Evolutionary conservation across 257 asterid species (phyloP), one percentile per base, ranked within the genome.

Genomic region (Catharanthus roseus): DNA sequence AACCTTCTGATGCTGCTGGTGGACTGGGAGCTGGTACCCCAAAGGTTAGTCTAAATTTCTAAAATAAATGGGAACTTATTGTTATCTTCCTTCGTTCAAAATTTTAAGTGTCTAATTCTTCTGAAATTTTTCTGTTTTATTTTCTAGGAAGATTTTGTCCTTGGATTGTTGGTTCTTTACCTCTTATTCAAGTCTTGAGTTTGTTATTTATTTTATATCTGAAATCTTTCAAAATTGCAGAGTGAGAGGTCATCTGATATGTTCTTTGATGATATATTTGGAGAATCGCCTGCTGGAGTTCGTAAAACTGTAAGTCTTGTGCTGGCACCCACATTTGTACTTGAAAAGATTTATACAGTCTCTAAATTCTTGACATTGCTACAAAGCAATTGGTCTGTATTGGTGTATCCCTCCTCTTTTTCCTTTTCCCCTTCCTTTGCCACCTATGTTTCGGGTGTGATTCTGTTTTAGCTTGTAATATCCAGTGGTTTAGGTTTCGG

Each of bases 1-100:
- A 75, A 79, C 75, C 82, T 41, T 70, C 83, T 75, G 93, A 88
- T 74, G 76, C 89, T 77, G 90, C 89, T 77, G 90, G 86, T 15
- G 99, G 92, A 71, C 90, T 95, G 57, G 99, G 99, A 56, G 95
- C 86, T 78, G 99, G 98, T 77, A 87, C 89, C 64, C 99, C 99
- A 71, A 89, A 89, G 97, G 99, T 95, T 69, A 65, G 78, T 56
- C 47, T 11, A 75, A 63, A 42, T 68, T 62, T 66, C 61, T 65
- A 47, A 15, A 31, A 21, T 33, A 45, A 33, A 33, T 34, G 12
- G 65, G 57, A 56, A 53, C 31, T 56, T 55, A 38, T 6, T 38
- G 65, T 57, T 33, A 13, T 11, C 3, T 8, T 10, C 34, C 8
- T 50, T n/a, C 19, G 23, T 33, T 31, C 1, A 12, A 42, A 19